Base-by-base conservation (phyloP, 192 early-diverging fungal genomes). In the Podila horticola region DNA sequence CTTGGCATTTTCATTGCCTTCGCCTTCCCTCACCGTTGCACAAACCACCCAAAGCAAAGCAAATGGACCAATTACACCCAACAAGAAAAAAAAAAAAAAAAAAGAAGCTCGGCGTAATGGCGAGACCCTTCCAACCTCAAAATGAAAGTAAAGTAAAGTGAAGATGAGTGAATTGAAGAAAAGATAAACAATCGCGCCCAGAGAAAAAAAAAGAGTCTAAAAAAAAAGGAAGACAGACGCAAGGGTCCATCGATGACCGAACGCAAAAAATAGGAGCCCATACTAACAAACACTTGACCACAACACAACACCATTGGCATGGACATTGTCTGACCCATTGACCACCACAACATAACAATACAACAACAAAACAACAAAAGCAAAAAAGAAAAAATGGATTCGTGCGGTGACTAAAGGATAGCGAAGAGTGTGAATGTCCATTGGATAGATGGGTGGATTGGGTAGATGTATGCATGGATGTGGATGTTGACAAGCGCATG, bases 191-290 rank as follows among this genome's bases (percentile, higher is more conserved):
- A 17, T 45, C 15, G 41, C 41, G 41, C 41, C 41, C 15, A 15
- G 9, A 1, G 11, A 11, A 13, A 41, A 13, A 26, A 31, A 8
- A 11, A n/a, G 2, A 30, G 22, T 4, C 30, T 24, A 30, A 26
- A 60, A 31, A 30, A 30, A 26, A 60, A 26, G 17, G 5, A 15
- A 55, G 19, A n/a, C 20, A 22, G 50, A 52, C 17, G 50, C 19
- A 52, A 52, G 50, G 50, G 50, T 52, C 50, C 50, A 52, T 52
- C 50, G 50, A 52, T 52, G 50, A 52, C 50, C 20, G 50, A 55
- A 24, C n/a, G n/a, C n/a, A 55, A 24, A 55, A 55, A 55, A 55
- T 22, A 55, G 51, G 51, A 55, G 51, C 51, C 51, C 51, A 55
- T 20, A 22, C 51, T n/a, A 55, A 55, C 51, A 55, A 20, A 55